Base-by-base conservation (phyloP, 1,139 yeast genomes). In the Lodderomyces pseudojiufengensis region DNA sequence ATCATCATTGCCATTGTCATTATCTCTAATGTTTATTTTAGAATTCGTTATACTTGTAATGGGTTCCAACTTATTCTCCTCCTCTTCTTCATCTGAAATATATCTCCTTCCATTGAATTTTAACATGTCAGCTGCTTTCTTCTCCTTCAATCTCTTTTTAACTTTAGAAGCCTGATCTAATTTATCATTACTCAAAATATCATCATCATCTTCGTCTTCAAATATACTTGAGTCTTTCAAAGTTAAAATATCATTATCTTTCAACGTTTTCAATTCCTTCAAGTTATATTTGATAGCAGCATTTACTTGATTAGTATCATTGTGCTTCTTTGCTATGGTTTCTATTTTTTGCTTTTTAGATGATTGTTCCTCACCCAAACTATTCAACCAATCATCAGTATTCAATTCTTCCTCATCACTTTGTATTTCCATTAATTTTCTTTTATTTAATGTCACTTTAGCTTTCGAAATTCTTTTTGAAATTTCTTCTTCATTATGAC, bases 141-240 rank as follows among this genome's bases (percentile, higher is more conserved):
- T 45, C 29, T 62, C 65, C 9, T 44, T 39, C 20, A 63, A 41
- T 3, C 55, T 54, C 6, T 46, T 42, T 24, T 51, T 42, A 22
- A 58, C 42, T 37, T 59, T 61, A 12, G 59, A 48, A 32, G 63
- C 55, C 23, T 60, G 62, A 1, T 57, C 49, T 32, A 80, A 48
- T 18, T 49, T 38, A 5, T 64, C 70, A 40, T 77, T 74, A 28
- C 63, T 73, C 31, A 80, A 59, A 14, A 67, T 73, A 24, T 64
- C 73, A 1, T 69, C 78, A 26, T 70, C 79, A 2, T 70, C 77
- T 25, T 70, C 80, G 24, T 61, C 69, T 2, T 73, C 79, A 18
- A 76, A 47, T 2, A 84, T 59, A 5, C 65, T 64, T 1, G 63
- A 54, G 43, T 87, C 96, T 38, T 80, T 75, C 31, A 86, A 60